A percentile compares a stretch with the other conserved stretches of the same genome.
Evolutionary conservation across 2,329 filamentous ascomycete genomes (phyloP).

Genomic region (Botrytis medusae): DNA sequence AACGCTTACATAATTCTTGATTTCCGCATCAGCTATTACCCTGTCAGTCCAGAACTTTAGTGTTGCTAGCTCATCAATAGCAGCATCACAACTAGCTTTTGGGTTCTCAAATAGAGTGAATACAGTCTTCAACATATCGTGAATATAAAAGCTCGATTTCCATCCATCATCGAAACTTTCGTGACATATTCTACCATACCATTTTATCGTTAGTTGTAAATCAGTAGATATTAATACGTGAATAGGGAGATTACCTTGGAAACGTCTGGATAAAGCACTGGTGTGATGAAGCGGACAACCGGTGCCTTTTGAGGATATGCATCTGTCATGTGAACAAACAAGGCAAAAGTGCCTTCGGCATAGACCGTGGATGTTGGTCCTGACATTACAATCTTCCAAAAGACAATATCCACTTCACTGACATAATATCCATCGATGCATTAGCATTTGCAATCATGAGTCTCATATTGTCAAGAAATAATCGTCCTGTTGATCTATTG

Average conservation of each 20-base stretch:
- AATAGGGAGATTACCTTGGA: not conserved
- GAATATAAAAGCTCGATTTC: not conserved
- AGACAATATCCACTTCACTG: not conserved
- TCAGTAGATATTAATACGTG: not conserved
- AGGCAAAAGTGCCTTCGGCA: not conserved
- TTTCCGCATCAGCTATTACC: not conserved
- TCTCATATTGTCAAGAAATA: not conserved
- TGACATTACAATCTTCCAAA: not conserved
- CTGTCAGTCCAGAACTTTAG: not conserved
- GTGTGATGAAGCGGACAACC: not conserved
- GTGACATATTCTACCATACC: not conserved
- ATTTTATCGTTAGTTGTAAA: not conserved
- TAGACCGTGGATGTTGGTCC: not conserved
- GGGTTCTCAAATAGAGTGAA: not conserved
- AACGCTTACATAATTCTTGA: not conserved
- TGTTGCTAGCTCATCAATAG: not conserved
- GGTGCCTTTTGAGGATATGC: not conserved
- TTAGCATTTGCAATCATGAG: not conserved
- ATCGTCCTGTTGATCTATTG: not conserved
- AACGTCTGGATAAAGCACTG: not conserved
- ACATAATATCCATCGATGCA: not conserved
- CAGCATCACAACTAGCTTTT: not conserved
- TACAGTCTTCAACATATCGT: not conserved
- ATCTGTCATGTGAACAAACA: not conserved
- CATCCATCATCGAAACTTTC: not conserved